phyloP scores from a whole-genome alignment of 805 yeast genomes.

The Hemisphaericaspora nanyangensis region DNA sequence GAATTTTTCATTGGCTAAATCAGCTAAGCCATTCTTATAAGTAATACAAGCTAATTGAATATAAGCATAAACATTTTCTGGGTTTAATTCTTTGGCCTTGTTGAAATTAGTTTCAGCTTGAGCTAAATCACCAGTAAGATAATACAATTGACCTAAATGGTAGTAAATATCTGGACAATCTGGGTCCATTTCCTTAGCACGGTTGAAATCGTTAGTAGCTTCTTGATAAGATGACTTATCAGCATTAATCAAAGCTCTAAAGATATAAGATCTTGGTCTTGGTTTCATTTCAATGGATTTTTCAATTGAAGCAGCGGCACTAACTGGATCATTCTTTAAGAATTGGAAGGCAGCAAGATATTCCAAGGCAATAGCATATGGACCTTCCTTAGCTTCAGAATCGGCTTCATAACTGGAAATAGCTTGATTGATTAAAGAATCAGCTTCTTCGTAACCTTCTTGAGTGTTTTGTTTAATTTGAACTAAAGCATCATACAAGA shows the following conservation, averaged over 20 bases:
- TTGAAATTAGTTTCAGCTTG: conserved; percentile 73
- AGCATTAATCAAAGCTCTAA: conserved; percentile 77
- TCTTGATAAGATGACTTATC: conserved; percentile 66
- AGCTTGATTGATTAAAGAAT: conserved; percentile 56
- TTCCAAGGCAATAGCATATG: conserved; percentile 67
- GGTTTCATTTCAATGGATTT: conserved; percentile 65
- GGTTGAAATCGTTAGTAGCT: conserved; percentile 61
- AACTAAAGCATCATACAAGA: conserved; percentile 61
- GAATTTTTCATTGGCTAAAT: conserved; percentile 62
- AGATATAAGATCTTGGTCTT: conserved; percentile 76
- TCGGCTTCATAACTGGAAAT: conserved; percentile 41
- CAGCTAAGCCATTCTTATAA: conserved; percentile 67
- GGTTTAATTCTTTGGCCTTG: conserved; percentile 71
- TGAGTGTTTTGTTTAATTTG: conserved; percentile 48
- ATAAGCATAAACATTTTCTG: conserved; percentile 74
- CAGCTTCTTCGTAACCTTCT: conserved; percentile 63
- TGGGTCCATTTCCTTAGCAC: conserved; percentile 67
- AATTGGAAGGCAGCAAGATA: conserved; percentile 80
- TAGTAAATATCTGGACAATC: conserved; percentile 79
- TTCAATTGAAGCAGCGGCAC: conserved; percentile 61
- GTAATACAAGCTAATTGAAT: conserved; percentile 91
- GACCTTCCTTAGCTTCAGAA: conserved; percentile 27
- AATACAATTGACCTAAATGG: conserved; percentile 91
- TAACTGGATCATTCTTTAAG: conserved; percentile 67
- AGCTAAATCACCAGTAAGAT: conserved; percentile 69